Evolutionary conservation across 495 filamentous ascomycete genomes (phyloP).

Genomic region (Penicillium pulvis): DNA sequence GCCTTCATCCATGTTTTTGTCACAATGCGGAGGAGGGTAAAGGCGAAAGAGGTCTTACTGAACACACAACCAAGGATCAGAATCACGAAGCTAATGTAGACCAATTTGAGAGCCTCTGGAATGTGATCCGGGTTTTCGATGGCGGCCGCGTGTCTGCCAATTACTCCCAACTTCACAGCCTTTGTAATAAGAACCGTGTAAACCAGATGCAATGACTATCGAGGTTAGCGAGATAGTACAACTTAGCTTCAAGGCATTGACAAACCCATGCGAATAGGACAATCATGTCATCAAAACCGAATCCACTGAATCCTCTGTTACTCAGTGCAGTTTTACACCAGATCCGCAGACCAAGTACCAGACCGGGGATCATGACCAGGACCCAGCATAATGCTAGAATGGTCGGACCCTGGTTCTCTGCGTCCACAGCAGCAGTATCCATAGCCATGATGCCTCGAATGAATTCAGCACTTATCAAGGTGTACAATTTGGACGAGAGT

Average conservation of each 20-base stretch:
- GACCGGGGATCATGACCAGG: slow-evolving; percentile 15
- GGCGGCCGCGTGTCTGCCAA: slow-evolving; percentile 13
- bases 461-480: neutral
- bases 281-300: slow-evolving; percentile 17
- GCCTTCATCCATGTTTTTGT: slow-evolving; percentile 23
- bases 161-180: slow-evolving; percentile 16
- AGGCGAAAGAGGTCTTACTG: slow-evolving; percentile 32
- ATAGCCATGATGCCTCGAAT: slow-evolving; percentile 7
- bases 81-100: slow-evolving; percentile 22
- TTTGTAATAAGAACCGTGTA: slow-evolving; percentile 17
- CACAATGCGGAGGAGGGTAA: slow-evolving; percentile 30
- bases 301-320: slow-evolving; percentile 13
- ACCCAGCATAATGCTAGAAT: slow-evolving; percentile 21
- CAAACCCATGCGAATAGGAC: slow-evolving; percentile 16
- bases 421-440: slow-evolving; percentile 7
- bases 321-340: slow-evolving; percentile 19
- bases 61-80: slow-evolving; percentile 26
- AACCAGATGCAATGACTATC: slow-evolving; percentile 10
- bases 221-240: neutral
- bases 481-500: neutral
- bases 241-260: neutral
- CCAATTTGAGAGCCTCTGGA: slow-evolving; percentile 19
- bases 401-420: slow-evolving; percentile 17
- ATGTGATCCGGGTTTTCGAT: slow-evolving; percentile 11
- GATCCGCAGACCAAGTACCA: slow-evolving; percentile 15